Conservation (phyloP, 202 grass and related monocot species). For the Carex arenaria region DNA sequence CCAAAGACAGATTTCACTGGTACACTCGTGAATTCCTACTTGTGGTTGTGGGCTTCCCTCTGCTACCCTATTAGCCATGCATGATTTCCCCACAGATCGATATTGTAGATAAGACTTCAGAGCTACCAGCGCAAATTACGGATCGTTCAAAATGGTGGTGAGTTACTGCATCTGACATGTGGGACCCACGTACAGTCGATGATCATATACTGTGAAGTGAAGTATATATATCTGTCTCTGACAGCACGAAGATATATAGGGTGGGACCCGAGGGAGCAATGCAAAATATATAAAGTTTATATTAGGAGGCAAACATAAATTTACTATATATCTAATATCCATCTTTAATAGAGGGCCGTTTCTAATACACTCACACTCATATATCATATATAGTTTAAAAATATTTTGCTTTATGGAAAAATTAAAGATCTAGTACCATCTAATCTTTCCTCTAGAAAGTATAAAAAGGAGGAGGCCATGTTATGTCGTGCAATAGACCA, state of each 20-base stretch:
- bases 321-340: no score
- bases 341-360: no score
- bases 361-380: no score
- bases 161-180: background rate
- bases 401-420: background rate
- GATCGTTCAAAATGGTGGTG: background rate
- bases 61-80: background rate
- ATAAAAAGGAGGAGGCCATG: background rate
- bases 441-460: background rate
- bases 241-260: background rate
- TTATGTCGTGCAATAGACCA: background rate
- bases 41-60: background rate
- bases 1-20: slow-evolving; percentile 11
- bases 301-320: no score
- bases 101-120: no score
- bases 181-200: background rate
- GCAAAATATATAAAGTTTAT: background rate
- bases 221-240: background rate
- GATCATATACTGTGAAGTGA: background rate
- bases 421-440: no score
- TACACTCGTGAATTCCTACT: slow-evolving; percentile 6
- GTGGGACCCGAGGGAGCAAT: background rate
- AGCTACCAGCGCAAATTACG: background rate
- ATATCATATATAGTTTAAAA: background rate
- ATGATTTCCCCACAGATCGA: background rate